These are phyloP conservation scores for Nidularia pulvinata DNA, from an alignment of 768 basidiomycete species.

Conservation along the genomic window DNA sequence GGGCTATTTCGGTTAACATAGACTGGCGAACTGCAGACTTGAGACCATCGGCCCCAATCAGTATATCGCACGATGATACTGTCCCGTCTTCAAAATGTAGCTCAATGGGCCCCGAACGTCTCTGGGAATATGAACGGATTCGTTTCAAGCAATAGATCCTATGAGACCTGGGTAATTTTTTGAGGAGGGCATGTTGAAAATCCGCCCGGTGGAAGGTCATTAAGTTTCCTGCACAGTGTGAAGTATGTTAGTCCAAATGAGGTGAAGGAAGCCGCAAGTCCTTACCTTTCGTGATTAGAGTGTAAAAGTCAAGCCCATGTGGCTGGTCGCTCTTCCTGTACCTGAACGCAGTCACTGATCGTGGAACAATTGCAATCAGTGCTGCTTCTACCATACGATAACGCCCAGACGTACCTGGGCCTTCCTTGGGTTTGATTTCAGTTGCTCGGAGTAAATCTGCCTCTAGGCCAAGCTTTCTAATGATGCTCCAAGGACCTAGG, in stretches of 20 bases:
- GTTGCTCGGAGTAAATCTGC: slow-evolving; percentile 37
- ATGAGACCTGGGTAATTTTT: slow-evolving; percentile 42
- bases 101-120: slow-evolving; percentile 34
- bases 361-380: slow-evolving; percentile 1
- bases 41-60: slow-evolving; percentile 72
- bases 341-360: slow-evolving; percentile 46
- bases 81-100: slow-evolving; percentile 66
- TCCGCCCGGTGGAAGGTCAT: slow-evolving; percentile 65
- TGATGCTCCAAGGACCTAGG: slow-evolving; percentile 47
- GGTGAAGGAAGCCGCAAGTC: background rate
- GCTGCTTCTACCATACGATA: background rate
- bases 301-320: slow-evolving; percentile 51
- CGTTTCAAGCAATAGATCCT: slow-evolving; percentile 55
- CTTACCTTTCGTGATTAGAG: slow-evolving; percentile 57
- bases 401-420: slow-evolving; percentile 28
- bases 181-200: slow-evolving; percentile 60
- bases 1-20: slow-evolving; percentile 34
- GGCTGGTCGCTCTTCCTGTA: slow-evolving; percentile 64
- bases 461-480: slow-evolving; percentile 43
- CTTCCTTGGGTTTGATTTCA: slow-evolving; percentile 34
- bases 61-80: slow-evolving; percentile 57
- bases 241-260: background rate
- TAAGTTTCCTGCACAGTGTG: slow-evolving; percentile 35
- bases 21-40: slow-evolving; percentile 51
- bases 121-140: slow-evolving; percentile 54